These are phyloP conservation scores for Mycena galopus DNA, from an alignment of 768 basidiomycete species.

Conservation along the genomic window DNA sequence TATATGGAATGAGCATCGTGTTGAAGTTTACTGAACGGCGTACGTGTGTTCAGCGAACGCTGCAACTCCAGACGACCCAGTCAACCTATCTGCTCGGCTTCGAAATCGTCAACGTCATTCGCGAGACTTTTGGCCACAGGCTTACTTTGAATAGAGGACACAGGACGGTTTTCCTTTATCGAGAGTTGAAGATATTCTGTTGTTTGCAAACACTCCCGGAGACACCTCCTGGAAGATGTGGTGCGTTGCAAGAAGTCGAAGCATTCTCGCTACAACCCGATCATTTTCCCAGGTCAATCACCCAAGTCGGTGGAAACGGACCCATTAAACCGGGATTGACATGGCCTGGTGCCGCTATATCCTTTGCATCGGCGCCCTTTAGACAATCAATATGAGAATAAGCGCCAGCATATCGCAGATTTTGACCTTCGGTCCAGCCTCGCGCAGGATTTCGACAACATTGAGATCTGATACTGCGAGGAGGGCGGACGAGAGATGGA, in stretches of 20 bases:
- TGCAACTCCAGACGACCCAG: slow-evolving; percentile 26
- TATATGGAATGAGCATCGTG: not conserved
- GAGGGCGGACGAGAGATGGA: slow-evolving; percentile 36
- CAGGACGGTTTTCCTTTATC: slow-evolving; percentile 42
- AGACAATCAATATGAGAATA: not conserved
- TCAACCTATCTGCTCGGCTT: slow-evolving; percentile 21
- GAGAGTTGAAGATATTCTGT: slow-evolving; percentile 45
- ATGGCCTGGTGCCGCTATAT: slow-evolving; percentile 42
- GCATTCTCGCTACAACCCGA: slow-evolving; percentile 41
- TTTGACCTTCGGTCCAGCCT: slow-evolving; percentile 44
- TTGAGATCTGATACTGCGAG: slow-evolving; percentile 38
- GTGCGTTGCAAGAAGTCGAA: slow-evolving; percentile 49
- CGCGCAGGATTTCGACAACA: slow-evolving; percentile 47
- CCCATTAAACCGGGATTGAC: slow-evolving; percentile 45
- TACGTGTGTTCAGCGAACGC: slow-evolving; percentile 38
- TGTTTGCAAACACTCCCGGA: slow-evolving; percentile 48
- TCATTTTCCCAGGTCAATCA: too few relatives aligned
- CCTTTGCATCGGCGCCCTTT: slow-evolving; percentile 45
- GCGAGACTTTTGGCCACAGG: not conserved
- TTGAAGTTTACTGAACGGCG: not conserved
- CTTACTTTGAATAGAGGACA: slow-evolving; percentile 38
- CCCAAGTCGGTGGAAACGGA: slow-evolving; percentile 10
- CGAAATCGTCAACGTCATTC: not conserved
- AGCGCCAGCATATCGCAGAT: not conserved
- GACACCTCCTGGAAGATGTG: slow-evolving; percentile 50